phyloP scores from a whole-genome alignment of 495 filamentous ascomycete genomes.

The Hypoxylon subgilvum region DNA sequence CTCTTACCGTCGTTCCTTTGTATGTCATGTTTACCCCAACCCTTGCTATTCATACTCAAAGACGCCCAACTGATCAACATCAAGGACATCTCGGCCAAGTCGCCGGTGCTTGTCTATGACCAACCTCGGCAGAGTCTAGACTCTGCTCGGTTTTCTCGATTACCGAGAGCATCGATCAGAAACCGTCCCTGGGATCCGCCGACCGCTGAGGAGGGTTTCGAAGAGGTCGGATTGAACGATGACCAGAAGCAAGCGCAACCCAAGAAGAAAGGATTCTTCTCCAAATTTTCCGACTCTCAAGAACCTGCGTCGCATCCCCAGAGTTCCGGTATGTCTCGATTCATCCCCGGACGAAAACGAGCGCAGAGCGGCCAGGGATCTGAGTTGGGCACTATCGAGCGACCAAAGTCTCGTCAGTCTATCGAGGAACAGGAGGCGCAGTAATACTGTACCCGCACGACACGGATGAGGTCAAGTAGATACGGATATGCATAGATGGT shows the following conservation, averaged over 20 bases:
- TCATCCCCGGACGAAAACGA: conserved; percentile 75
- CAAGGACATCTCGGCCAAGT: conserved; percentile 91
- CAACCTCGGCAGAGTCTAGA: conserved; percentile 80
- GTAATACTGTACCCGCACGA: conserved; percentile 26
- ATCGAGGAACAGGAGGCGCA: conserved; percentile 47
- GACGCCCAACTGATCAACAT: conserved; percentile 19
- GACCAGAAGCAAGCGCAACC: conserved; percentile 63
- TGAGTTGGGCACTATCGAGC: conserved; percentile 67
- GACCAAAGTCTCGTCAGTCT: conserved; percentile 39
- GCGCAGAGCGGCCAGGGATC: conserved; percentile 75
- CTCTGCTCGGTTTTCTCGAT: conserved; percentile 63
- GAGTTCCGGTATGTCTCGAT: conserved; percentile 59
- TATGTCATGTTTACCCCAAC: conserved; percentile 52
- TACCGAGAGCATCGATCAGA: conserved; percentile 59
- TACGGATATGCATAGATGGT: conserved; percentile 36
- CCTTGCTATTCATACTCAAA: conserved; percentile 1
- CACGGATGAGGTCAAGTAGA: conserved; percentile 12
- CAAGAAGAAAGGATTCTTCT: conserved; percentile 84
- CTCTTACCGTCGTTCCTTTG: conserved; percentile 95
- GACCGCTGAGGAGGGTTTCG: conserved; percentile 79
- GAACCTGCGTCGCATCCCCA: conserved; percentile 49
- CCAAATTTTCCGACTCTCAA: conserved; percentile 74
- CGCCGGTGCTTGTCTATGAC: conserved; percentile 70
- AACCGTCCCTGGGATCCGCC: conserved; percentile 59
- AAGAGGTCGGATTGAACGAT: conserved; percentile 88